Conservation (phyloP, 2,329 filamentous ascomycete genomes). For the Rhinocladiella mackenziei region DNA sequence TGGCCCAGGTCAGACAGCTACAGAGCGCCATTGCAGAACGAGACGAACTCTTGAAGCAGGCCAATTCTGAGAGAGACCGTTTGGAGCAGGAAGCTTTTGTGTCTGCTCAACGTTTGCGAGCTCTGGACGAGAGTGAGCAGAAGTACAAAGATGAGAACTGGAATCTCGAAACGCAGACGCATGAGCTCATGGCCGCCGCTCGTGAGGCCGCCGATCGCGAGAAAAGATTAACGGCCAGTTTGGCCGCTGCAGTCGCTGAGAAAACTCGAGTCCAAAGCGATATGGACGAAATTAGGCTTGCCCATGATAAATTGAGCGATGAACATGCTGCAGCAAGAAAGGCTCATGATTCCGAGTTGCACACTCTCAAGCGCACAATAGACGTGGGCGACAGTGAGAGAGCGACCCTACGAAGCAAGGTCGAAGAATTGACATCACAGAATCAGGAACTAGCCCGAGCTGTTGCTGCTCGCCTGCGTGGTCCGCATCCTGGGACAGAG, state of each 20-base stretch:
- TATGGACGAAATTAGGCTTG: conserved; percentile 81
- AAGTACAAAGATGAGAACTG: conserved; percentile 98
- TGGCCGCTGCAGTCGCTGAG: conserved; percentile 67
- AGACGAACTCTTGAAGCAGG: conserved; percentile 75
- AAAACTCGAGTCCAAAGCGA: conserved; percentile 78
- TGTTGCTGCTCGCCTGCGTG: conserved; percentile 68
- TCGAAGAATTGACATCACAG: conserved; percentile 82
- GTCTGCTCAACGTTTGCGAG: conserved; percentile 73
- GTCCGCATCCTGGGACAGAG: conserved; percentile 52
- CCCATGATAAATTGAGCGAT: conserved; percentile 72
- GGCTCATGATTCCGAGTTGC: conserved; percentile 83
- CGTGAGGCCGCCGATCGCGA: conserved; percentile 78
- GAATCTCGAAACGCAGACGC: conserved; percentile 88
- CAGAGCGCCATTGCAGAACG: conserved; percentile 81
- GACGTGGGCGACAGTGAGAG: conserved; percentile 75
- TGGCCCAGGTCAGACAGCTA: conserved; percentile 88
- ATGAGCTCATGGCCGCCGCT: conserved; percentile 70
- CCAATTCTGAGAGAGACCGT: conserved; percentile 69
- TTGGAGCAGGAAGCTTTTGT: conserved; percentile 79
- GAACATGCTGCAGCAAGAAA: conserved; percentile 74
- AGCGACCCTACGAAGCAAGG: conserved; percentile 70
- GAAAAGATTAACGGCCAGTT: conserved; percentile 69
- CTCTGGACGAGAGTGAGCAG: conserved; percentile 87
- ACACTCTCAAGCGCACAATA: conserved; percentile 75
- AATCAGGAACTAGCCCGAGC: conserved; percentile 88